Evolutionary conservation across 139 green algal species (phyloP).

Genomic region (Tetraselmis chui): DNA sequence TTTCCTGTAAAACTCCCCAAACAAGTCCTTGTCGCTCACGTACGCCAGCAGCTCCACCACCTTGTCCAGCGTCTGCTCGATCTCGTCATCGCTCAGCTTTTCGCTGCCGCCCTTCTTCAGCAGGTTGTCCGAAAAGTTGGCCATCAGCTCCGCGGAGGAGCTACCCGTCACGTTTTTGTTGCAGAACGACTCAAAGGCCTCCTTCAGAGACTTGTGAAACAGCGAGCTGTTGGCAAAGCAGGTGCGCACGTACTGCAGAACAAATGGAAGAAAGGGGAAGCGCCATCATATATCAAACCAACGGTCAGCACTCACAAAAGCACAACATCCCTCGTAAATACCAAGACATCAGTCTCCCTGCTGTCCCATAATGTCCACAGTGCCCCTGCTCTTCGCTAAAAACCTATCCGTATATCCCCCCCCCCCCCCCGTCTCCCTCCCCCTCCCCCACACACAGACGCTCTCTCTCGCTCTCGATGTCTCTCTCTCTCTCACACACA

Average conservation of each 20-base stretch:
- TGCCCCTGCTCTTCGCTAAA: too few species aligned
- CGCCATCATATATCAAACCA: too few species aligned
- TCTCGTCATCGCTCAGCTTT: conserved; percentile 90
- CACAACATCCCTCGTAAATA: too few species aligned
- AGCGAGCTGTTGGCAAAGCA: conserved; percentile 71
- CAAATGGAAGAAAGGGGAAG: too few species aligned
- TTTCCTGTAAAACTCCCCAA: conserved; percentile 96
- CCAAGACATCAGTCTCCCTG: too few species aligned
- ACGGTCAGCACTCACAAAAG: too few species aligned
- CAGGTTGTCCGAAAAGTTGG: conserved; percentile 94
- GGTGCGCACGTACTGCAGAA: conserved; percentile 45
- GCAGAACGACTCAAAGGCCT: conserved; percentile 97
- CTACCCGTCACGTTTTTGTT: conserved; percentile 88
- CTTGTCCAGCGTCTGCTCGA: conserved; percentile 95
- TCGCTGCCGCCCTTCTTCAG: conserved; percentile 90
- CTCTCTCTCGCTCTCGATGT: too few species aligned
- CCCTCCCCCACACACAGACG: too few species aligned
- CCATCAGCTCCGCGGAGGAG: conserved; percentile 92
- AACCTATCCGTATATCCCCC: too few species aligned
- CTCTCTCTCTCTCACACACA: too few species aligned
- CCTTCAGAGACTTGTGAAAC: conserved; percentile 97
- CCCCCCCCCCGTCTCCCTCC: too few species aligned
- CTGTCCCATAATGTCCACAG: too few species aligned
- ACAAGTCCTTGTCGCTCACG: conserved; percentile 90
- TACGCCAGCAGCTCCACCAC: conserved; percentile 96